Conservation (phyloP, 495 filamentous ascomycete genomes). For the Rostrohypoxylon terebratum region DNA sequence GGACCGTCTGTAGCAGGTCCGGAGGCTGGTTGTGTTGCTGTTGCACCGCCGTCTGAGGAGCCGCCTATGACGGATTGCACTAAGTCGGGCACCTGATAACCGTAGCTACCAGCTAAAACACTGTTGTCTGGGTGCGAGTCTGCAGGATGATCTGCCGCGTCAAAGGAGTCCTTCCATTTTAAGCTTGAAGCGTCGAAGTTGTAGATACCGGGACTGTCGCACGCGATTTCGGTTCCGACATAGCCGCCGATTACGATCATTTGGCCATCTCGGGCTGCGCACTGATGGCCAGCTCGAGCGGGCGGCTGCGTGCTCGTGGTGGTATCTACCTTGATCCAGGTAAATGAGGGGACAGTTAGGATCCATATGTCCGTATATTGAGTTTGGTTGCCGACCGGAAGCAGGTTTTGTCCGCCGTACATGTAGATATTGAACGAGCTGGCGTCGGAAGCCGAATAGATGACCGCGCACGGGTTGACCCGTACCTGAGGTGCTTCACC, state of each 20-base stretch:
- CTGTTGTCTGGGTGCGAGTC: conserved; percentile 55
- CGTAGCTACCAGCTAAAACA: conserved; percentile 67
- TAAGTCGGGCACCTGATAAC: conserved; percentile 71
- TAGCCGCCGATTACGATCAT: conserved; percentile 81
- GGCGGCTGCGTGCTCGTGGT: conserved; percentile 64
- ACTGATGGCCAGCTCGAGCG: conserved; percentile 76
- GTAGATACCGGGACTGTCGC: conserved; percentile 77
- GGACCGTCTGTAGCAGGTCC: conserved; percentile 72
- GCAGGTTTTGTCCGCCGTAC: conserved; percentile 78
- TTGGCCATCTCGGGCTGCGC: conserved; percentile 75
- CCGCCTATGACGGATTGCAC: conserved; percentile 75
- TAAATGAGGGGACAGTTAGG: conserved; percentile 77
- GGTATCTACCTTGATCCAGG: conserved; percentile 74
- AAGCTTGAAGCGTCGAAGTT: conserved; percentile 73
- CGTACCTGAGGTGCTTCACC: conserved; percentile 72
- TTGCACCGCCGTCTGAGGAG: conserved; percentile 69
- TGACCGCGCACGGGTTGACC: conserved; percentile 79
- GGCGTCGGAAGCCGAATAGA: conserved; percentile 76
- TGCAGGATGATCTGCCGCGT: conserved; percentile 58
- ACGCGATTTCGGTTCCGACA: conserved; percentile 68
- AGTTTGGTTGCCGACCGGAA: conserved; percentile 53
- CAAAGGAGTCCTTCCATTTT: conserved; percentile 71
- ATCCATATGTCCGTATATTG: conserved; percentile 84
- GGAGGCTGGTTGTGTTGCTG: conserved; percentile 71
- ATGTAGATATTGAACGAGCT: conserved; percentile 79